Conservation (phyloP, 345 rosid species). For the Arabis alpina region DNA sequence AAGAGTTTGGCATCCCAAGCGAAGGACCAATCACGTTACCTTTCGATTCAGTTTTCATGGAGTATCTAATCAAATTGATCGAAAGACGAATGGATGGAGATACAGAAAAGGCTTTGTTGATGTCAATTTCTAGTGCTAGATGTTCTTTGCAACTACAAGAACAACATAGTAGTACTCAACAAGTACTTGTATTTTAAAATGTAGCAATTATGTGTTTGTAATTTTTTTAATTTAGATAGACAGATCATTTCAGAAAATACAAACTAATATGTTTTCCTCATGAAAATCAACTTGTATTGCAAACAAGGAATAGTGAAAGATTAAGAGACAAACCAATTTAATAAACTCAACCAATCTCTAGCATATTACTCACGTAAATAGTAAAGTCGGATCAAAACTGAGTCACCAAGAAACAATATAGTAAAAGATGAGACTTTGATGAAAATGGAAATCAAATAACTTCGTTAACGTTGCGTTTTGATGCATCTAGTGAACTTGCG, state of each 20-base stretch:
- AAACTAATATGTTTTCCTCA: not conserved
- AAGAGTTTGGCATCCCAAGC: conserved; percentile 43
- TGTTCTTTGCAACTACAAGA: conserved; percentile 9
- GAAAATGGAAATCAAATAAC: too few relatives aligned
- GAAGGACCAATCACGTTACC: conserved; percentile 47
- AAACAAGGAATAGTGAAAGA: too few relatives aligned
- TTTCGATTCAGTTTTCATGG: conserved; percentile 37
- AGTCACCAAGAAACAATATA: too few relatives aligned
- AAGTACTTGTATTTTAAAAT: conserved; percentile 24
- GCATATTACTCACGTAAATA: too few relatives aligned
- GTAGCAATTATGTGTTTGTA: not conserved
- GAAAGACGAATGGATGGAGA: conserved; percentile 36
- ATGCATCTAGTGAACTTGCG: too few relatives aligned
- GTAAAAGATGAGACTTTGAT: too few relatives aligned
- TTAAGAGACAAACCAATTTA: too few relatives aligned
- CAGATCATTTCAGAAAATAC: not conserved
- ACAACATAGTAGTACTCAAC: not conserved
- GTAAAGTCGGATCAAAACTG: too few relatives aligned
- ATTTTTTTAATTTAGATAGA: not conserved
- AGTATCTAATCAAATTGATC: conserved; percentile 36
- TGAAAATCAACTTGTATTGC: too few relatives aligned
- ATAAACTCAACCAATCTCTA: too few relatives aligned
- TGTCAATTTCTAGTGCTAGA: conserved; percentile 25
- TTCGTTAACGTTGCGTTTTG: too few relatives aligned
- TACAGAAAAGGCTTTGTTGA: conserved; percentile 41